These are phyloP conservation scores for Pneumocystis oryctolagi DNA, from an alignment of 1,139 yeast genomes.

Conservation along the genomic window DNA sequence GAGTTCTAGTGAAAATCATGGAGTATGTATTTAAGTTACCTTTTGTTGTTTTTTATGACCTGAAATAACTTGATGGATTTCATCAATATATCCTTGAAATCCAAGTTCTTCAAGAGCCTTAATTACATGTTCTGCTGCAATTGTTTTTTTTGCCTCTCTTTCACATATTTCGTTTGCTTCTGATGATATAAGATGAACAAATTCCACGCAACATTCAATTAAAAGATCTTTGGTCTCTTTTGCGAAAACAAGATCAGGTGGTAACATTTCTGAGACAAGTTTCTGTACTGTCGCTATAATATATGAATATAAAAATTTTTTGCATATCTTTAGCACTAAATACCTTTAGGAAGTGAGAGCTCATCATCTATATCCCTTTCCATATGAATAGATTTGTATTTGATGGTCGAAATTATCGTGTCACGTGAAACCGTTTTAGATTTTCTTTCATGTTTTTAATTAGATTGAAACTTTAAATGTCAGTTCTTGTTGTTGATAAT, in stretches of 20 bases:
- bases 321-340: slow-evolving; percentile 4
- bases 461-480: not conserved
- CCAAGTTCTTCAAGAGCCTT: slow-evolving; percentile 83
- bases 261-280: slow-evolving; percentile 77
- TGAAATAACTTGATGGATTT: slow-evolving; percentile 61
- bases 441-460: not conserved
- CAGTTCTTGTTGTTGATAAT: slow-evolving; percentile 49
- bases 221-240: slow-evolving; percentile 92
- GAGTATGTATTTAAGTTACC: slow-evolving; percentile 12
- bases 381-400: not conserved
- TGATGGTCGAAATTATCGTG: not conserved
- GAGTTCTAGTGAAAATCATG: not conserved
- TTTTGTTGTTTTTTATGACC: slow-evolving; percentile 79
- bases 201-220: slow-evolving; percentile 90
- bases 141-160: slow-evolving; percentile 87
- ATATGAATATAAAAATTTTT: not conserved
- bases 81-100: slow-evolving; percentile 68
- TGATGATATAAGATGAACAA: slow-evolving; percentile 83
- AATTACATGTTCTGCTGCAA: slow-evolving; percentile 90
- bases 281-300: slow-evolving; percentile 79
- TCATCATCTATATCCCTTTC: slow-evolving; percentile 21
- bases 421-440: not conserved
- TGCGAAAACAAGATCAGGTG: slow-evolving; percentile 70
- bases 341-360: slow-evolving; percentile 30
- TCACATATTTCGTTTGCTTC: slow-evolving; percentile 95